Percentiles rank a stretch among this genome's conserved stretches.
These are phyloP conservation scores for Euphorbia peplus DNA, from an alignment of 345 rosid genomes.

Conservation along the genomic window DNA sequence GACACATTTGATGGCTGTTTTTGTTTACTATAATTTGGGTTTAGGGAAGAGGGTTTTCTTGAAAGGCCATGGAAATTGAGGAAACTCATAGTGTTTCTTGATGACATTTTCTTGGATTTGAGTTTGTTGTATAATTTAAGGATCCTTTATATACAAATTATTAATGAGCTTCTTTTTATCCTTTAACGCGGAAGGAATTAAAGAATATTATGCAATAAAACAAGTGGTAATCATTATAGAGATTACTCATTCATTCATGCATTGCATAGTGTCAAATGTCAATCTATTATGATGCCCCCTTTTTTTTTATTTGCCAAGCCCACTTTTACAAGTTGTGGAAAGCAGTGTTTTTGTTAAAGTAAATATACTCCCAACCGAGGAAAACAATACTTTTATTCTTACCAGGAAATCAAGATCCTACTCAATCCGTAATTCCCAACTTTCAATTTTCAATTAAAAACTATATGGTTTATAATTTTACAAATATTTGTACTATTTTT, in stretches of 20 bases:
- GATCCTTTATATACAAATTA: background rate
- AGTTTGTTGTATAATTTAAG: background rate
- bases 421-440: too few species aligned
- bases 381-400: too few species aligned
- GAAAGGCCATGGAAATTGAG: conserved; percentile 27
- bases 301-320: background rate
- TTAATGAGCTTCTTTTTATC: too few species aligned
- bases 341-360: background rate
- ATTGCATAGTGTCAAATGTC: too few species aligned
- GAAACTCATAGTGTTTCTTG: conserved; percentile 17
- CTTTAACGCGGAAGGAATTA: too few species aligned
- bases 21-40: conserved; percentile 15
- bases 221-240: too few species aligned
- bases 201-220: too few species aligned
- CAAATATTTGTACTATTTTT: too few species aligned
- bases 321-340: conserved; percentile 1
- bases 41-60: conserved; percentile 19
- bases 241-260: too few species aligned
- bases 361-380: background rate
- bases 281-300: background rate
- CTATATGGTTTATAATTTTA: too few species aligned
- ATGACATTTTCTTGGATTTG: conserved; percentile 12
- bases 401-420: too few species aligned
- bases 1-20: conserved; percentile 8
- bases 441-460: too few species aligned